Conservation (phyloP, 2,329 filamentous ascomycete species). For the Tolypocladium endophyticum region DNA sequence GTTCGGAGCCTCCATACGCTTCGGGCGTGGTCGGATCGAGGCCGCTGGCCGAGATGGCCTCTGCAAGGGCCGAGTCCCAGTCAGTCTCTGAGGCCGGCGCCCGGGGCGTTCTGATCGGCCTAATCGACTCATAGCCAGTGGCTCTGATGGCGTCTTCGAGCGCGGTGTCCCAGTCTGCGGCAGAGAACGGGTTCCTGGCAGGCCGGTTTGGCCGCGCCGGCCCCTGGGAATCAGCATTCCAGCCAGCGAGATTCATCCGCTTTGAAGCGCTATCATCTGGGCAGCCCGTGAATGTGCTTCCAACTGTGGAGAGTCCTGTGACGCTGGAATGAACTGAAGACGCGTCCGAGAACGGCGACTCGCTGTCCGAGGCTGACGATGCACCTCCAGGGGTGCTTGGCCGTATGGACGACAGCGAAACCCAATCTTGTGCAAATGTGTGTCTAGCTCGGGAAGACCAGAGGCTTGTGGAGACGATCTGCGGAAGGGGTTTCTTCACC, state of each 20-base stretch:
- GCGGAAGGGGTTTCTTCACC: not conserved
- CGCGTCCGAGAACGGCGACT: conserved; percentile 7
- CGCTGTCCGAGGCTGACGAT: conserved; percentile 6
- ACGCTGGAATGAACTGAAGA: conserved; percentile 3
- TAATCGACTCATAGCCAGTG: not conserved
- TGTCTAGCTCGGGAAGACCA: conserved; percentile 1
- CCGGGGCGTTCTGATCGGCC: not conserved
- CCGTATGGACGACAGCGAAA: conserved; percentile 4
- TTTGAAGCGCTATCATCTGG: not conserved
- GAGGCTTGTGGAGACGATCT: conserved; percentile 1
- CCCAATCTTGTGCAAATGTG: conserved; percentile 3
- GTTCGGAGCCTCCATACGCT: not conserved
- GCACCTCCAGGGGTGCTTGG: conserved; percentile 1
- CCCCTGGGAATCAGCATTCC: not conserved
- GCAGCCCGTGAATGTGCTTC: not conserved
- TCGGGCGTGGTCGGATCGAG: not conserved
- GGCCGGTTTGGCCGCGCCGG: not conserved
- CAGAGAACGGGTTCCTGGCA: not conserved
- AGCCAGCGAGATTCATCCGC: not conserved
- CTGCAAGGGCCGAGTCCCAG: not conserved
- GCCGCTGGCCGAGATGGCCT: not conserved
- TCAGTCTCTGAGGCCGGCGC: not conserved
- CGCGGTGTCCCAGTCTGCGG: not conserved
- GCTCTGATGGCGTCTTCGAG: not conserved
- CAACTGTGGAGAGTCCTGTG: conserved; percentile 5